Conservation (phyloP, 495 filamentous ascomycete species). For the Trypethelium eluteriae region DNA sequence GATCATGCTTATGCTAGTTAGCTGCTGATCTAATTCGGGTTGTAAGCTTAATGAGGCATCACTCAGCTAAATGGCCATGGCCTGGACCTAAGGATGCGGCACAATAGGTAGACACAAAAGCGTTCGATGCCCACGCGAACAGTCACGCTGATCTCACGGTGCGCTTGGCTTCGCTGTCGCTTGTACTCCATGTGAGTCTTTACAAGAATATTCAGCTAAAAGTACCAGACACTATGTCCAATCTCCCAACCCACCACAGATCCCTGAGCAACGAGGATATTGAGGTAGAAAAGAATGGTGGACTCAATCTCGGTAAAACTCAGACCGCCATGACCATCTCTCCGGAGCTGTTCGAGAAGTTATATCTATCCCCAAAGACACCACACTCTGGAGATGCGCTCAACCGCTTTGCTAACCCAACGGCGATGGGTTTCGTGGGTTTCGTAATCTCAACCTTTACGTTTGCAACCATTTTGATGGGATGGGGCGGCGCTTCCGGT, state of each 20-base stretch:
- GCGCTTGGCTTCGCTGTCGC: background rate
- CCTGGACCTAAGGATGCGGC: slow-evolving; percentile 7
- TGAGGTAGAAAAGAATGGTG: slow-evolving; percentile 6
- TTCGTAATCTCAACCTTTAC: slow-evolving; percentile 44
- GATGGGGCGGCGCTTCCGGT: slow-evolving; percentile 45
- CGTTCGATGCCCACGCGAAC: slow-evolving; percentile 1
- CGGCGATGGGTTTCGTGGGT: slow-evolving; percentile 48
- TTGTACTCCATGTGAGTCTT: background rate
- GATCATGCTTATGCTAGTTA: slow-evolving; percentile 5
- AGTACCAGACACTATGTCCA: background rate
- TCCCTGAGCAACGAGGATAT: slow-evolving; percentile 14
- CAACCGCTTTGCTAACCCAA: slow-evolving; percentile 47
- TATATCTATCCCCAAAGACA: slow-evolving; percentile 49
- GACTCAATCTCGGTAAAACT: slow-evolving; percentile 15
- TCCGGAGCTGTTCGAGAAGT: slow-evolving; percentile 52
- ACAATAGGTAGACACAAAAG: slow-evolving; percentile 5
- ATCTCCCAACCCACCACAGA: slow-evolving; percentile 1
- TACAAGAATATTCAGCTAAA: background rate
- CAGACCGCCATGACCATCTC: slow-evolving; percentile 30
- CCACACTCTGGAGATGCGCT: slow-evolving; percentile 43
- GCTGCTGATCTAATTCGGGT: background rate
- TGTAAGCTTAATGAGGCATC: background rate
- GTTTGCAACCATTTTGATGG: slow-evolving; percentile 44
- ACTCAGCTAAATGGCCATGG: slow-evolving; percentile 6
- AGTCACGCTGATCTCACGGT: background rate